These are phyloP conservation scores for Arachis hypogaea DNA, from an alignment of 306 rosid species.

Conservation along the genomic window DNA sequence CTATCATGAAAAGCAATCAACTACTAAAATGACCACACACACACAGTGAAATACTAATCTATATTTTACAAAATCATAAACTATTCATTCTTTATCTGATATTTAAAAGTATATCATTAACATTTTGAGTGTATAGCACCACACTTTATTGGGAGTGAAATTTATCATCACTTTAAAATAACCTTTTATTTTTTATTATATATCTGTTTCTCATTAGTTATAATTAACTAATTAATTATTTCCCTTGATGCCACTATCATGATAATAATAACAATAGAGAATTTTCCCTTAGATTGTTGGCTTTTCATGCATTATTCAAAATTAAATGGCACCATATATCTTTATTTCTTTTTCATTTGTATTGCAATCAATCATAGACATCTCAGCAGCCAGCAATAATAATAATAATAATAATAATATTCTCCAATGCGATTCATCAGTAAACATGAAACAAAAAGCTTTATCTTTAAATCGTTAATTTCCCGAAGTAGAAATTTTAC, in stretches of 20 bases:
- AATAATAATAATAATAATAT: background rate
- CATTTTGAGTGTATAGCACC: too few species aligned
- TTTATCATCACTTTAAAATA: too few species aligned
- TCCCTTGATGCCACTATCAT: background rate
- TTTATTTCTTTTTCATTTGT: constrained; percentile 30
- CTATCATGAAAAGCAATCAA: too few species aligned
- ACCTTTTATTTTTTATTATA: too few species aligned
- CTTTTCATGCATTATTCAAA: too few species aligned
- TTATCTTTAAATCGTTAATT: background rate
- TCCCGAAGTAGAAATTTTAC: constrained; percentile 41
- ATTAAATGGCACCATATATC: too few species aligned
- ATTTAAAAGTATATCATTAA: too few species aligned
- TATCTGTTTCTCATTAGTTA: background rate
- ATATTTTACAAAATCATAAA: too few species aligned
- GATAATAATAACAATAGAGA: background rate
- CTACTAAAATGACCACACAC: background rate
- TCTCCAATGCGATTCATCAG: constrained; percentile 31
- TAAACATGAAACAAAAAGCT: constrained; percentile 35
- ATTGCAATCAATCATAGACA: constrained; percentile 34
- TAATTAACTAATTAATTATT: too few species aligned
- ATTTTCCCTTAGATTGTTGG: background rate
- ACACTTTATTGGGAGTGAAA: too few species aligned
- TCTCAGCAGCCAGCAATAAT: constrained; percentile 1
- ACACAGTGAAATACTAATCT: too few species aligned
- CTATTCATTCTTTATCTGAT: too few species aligned